Base-by-base conservation (phyloP, 495 filamentous ascomycete genomes). In the Penicillium antarcticum region DNA sequence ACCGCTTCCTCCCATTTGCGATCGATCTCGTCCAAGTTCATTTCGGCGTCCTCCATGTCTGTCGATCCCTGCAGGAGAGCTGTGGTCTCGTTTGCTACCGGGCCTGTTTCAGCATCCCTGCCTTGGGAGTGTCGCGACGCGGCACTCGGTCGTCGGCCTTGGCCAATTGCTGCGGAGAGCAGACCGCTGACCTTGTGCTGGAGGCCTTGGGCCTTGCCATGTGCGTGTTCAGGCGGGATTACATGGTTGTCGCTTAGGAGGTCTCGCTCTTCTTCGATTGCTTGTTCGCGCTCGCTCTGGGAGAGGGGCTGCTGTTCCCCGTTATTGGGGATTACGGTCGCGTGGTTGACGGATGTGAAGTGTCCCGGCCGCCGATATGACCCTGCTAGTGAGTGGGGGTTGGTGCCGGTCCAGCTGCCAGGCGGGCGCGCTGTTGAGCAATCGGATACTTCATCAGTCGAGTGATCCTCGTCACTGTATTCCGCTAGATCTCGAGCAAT, bases 1-100 rank as follows among this genome's bases (percentile, higher is more conserved):
- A 92, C 88, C 2, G 89, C 88, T 33, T 87, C 84, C 48, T 90
- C 86, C 90, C 90, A 96, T 69, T 87, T 85, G 39, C 77, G 68
- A 48, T 77, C 72, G 34, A 77, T 72, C 36, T 75, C 72, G 13
- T 74, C 67, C 4, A 51, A 51, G 21, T 61, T 64, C 61, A 68
- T 48, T 54, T 60, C 49, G 72, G 67, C 29, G 51, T 71, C 51
- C 11, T 33, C 47, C 6, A 29, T 11, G 16, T 33, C 67, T 45
- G 18, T 24, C 46, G 42, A 6, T 37, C 39, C 13, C 29, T 62
- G 68, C 16, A 87, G 66, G 13, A 87, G 60, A 21, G 78, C 68
- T 2, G 76, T 80, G 3, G 70, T 76, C 64, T 86, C 83, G n/a
- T 55, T 65, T 34, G 66, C 18, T 34, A 37, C 37, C 13, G 35